A percentile compares a stretch with the other conserved stretches of the same genome.
Conservation (phyloP, 345 rosid species). For the Boechera retrofracta region DNA sequence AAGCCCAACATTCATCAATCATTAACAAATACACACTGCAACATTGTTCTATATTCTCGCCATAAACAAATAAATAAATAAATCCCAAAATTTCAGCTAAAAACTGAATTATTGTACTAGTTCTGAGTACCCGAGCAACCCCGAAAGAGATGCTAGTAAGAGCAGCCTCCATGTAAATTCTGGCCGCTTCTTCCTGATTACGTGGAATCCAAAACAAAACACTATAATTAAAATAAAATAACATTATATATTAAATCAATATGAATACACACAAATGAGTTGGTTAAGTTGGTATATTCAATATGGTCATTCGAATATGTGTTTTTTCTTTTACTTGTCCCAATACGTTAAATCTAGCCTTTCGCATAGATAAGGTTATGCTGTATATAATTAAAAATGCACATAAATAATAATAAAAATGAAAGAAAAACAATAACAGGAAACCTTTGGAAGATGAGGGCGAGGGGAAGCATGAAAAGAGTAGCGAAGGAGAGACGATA, state of each 20-base stretch:
- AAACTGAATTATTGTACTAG: neutral
- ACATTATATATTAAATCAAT: neutral
- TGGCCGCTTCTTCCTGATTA: conserved; percentile 52
- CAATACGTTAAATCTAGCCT: neutral
- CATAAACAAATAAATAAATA: neutral
- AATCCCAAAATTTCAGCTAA: neutral
- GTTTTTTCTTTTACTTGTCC: neutral
- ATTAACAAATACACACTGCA: neutral
- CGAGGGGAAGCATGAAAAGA: conserved; percentile 45
- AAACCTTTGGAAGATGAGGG: conserved; percentile 51
- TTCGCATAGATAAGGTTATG: neutral
- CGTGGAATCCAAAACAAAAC: conserved; percentile 18
- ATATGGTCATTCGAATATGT: neutral
- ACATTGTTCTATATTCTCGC: neutral
- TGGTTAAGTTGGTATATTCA: neutral
- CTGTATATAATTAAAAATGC: neutral
- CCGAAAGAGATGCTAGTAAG: conserved; percentile 53
- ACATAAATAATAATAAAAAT: conserved; percentile 6
- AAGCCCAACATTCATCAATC: neutral
- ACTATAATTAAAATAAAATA: neutral
- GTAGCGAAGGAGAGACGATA: conserved; percentile 52
- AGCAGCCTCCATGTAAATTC: conserved; percentile 54
- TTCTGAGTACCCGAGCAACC: conserved; percentile 54
- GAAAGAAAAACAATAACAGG: neutral
- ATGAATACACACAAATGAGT: conserved; percentile 10